phyloP scores from a whole-genome alignment of 306 rosid species.

The Sechiopsis laciniata region DNA sequence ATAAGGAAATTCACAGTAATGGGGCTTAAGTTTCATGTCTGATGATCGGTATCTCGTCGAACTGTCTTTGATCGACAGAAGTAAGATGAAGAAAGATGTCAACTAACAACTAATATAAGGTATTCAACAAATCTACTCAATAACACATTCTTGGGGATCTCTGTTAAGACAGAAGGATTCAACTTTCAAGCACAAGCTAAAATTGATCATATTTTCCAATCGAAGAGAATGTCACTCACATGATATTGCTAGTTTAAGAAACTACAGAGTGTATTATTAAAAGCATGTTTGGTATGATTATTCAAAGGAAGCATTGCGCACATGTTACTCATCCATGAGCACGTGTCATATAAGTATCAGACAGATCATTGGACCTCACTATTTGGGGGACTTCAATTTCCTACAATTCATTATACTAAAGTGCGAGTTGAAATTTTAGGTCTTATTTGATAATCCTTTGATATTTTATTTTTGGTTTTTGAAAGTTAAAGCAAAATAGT shows the following conservation, averaged over 20 bases:
- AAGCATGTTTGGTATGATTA: neutral
- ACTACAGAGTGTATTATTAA: neutral
- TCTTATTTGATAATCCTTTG: too few relatives aligned
- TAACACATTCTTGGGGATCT: neutral
- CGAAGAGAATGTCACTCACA: neutral
- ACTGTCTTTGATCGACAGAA: neutral
- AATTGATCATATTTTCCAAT: neutral
- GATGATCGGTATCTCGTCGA: neutral
- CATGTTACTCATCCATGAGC: neutral
- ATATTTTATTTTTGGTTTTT: too few relatives aligned
- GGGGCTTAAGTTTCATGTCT: neutral
- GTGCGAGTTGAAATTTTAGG: neutral
- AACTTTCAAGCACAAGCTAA: neutral
- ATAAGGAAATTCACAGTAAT: neutral
- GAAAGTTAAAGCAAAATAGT: too few relatives aligned
- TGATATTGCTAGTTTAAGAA: conserved; percentile 13
- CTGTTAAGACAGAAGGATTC: neutral
- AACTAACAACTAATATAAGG: neutral
- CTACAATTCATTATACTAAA: neutral
- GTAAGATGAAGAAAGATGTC: neutral
- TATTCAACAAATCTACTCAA: neutral
- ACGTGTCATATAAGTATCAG: too few relatives aligned
- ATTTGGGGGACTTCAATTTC: neutral
- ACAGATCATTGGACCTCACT: conserved; percentile 4
- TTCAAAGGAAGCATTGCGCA: neutral